Evolutionary conservation across 257 asterid species (phyloP), one percentile per base, ranked within the genome.

Genomic region (Scutellaria baicalensis): DNA sequence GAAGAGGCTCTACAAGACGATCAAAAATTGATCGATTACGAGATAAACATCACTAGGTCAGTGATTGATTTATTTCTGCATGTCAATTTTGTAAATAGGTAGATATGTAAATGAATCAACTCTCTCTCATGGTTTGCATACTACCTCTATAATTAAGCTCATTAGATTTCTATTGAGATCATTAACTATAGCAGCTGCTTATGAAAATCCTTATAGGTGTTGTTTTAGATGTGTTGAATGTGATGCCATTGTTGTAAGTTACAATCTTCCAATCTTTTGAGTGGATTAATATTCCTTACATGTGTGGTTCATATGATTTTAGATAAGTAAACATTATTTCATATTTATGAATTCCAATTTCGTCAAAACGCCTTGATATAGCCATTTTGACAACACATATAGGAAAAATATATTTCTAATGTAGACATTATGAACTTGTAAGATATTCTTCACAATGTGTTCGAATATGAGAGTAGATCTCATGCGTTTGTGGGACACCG

Each of bases 51-150:
- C 44, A 44, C 55, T 40, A 55, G 73, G 57, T 70, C 71, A 75
- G 85, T 35, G 42, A 67, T 27, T 64, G 31, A 16, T n/a, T 51
- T 49, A n/a, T 35, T 62, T 62, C 44, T 50, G 7, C 35, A 63
- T 71, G 61, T 70, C 56, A 60, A 51, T 58, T 59, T 9, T 80
- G 87, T 87, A 76, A 74, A 79, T 84, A 82, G 56, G 66, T 79
- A 58, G 48, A 71, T 52, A 64, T 69, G 72, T 79, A 82, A 63
- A 84, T 78, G 78, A 65, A 69, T 52, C 70, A 72, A 54, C 44
- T 21, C 52, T 48, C 57, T 64, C 44, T 20, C 50, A 72, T 23
- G 56, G 57, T 59, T 50, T 57, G 67, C 61, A 16, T 75, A 33
- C 27, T 39, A 6, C n/a, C 16, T 39, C 44, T 11, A 27, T 42